Conservation (phyloP, 139 green algal genomes). For the Chlorella sp. region DNA sequence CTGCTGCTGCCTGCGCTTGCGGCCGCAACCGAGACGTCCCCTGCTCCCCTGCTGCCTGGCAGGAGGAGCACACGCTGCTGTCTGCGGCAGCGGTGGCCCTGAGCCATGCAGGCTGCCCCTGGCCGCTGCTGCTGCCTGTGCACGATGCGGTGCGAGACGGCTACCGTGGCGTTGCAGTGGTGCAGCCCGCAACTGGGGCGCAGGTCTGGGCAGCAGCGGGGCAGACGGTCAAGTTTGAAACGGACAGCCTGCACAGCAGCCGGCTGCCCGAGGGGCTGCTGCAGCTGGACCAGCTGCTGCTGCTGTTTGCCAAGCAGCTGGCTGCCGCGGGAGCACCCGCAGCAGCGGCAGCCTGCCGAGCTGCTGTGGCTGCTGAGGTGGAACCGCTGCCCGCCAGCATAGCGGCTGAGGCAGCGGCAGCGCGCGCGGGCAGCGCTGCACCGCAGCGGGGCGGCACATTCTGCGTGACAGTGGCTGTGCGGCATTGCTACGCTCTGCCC, state of each 20-base stretch:
- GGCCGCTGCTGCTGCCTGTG: constrained; percentile 79
- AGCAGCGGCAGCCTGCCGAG: constrained; percentile 52
- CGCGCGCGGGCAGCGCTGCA: neutral
- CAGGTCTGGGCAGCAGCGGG: neutral
- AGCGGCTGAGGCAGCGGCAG: constrained; percentile 1
- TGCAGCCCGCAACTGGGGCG: too few relatives aligned
- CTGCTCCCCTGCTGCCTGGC: neutral
- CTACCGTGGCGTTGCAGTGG: constrained; percentile 63
- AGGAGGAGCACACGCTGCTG: constrained; percentile 73
- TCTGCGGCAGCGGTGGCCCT: constrained; percentile 64
- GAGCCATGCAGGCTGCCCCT: constrained; percentile 41
- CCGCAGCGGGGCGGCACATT: neutral
- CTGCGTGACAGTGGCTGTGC: neutral
- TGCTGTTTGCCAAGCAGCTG: constrained; percentile 66
- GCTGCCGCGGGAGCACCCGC: constrained; percentile 22
- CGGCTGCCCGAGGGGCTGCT: constrained; percentile 45
- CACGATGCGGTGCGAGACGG: constrained; percentile 80
- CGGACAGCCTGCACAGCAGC: constrained; percentile 72
- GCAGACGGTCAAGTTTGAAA: constrained; percentile 42
- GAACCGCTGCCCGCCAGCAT: constrained; percentile 7
- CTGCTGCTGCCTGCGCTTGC: neutral
- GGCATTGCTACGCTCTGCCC: constrained; percentile 15
- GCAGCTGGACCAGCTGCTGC: constrained; percentile 60
- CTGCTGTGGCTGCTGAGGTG: constrained; percentile 9
- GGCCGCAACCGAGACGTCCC: neutral